Conservation (phyloP, 2,329 filamentous ascomycete genomes). For the Penicillium sp. region DNA sequence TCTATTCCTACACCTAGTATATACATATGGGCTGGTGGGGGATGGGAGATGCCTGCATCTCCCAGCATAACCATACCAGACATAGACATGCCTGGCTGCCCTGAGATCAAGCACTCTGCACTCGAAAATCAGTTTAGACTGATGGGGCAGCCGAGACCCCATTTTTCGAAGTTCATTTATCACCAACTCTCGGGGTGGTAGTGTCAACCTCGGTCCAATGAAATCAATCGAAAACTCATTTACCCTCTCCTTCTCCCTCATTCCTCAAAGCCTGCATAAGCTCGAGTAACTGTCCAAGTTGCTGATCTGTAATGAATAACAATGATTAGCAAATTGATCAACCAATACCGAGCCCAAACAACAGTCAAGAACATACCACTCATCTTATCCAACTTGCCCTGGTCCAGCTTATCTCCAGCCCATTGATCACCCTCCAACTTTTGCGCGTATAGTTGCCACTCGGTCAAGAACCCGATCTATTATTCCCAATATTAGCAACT, state of each 20-base stretch:
- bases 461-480: conserved; percentile 90
- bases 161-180: neutral
- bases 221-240: conserved; percentile 22
- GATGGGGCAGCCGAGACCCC: neutral
- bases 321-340: neutral
- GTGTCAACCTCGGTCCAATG: neutral
- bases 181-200: neutral
- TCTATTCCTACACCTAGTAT: conserved; percentile 10
- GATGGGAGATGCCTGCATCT: conserved; percentile 23
- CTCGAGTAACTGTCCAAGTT: conserved; percentile 90
- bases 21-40: conserved; percentile 14
- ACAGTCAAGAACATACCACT: conserved; percentile 63
- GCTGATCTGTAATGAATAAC: conserved; percentile 65
- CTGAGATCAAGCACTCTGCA: neutral
- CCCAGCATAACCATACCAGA: neutral
- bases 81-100: neutral
- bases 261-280: conserved; percentile 77
- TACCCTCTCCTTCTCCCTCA: conserved; percentile 37
- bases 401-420: conserved; percentile 81
- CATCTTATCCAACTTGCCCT: conserved; percentile 84
- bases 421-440: conserved; percentile 84
- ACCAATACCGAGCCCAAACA: neutral
- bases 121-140: neutral
- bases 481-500: conserved; percentile 1
- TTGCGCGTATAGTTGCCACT: conserved; percentile 96